These are phyloP conservation scores for Colletotrichum higginsianum DNA, from an alignment of 2,329 filamentous ascomycete species.

Conservation along the genomic window DNA sequence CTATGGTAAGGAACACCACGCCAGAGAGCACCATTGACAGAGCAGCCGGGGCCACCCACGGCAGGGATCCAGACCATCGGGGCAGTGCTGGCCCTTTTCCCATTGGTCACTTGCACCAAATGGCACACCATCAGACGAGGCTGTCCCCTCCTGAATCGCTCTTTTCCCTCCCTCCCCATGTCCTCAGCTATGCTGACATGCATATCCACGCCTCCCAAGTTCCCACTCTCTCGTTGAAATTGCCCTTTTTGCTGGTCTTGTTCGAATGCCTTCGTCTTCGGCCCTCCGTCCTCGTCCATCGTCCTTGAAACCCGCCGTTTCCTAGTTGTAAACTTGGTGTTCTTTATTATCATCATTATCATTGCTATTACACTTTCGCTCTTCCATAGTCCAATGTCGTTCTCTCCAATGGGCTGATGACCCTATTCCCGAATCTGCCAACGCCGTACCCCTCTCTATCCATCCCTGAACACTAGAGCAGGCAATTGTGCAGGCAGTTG, in stretches of 20 bases:
- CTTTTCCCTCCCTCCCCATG: conserved; percentile 7
- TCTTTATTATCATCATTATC: background rate
- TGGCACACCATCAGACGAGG: conserved; percentile 23
- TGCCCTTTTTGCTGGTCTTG: conserved; percentile 4
- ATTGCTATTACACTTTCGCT: background rate
- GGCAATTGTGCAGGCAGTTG: conserved; percentile 20
- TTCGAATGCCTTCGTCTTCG: conserved; percentile 22
- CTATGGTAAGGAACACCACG: conserved; percentile 29
- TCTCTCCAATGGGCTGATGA: conserved; percentile 32
- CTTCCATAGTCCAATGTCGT: background rate
- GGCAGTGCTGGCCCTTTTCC: background rate
- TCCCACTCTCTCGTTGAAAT: conserved; percentile 19
- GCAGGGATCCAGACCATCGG: conserved; percentile 27
- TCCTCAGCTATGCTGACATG: conserved; percentile 41
- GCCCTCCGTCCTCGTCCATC: conserved; percentile 6
- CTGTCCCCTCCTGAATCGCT: conserved; percentile 18
- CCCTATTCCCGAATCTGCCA: conserved; percentile 17
- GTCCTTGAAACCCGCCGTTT: background rate
- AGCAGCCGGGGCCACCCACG: conserved; percentile 29
- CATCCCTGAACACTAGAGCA: conserved; percentile 18
- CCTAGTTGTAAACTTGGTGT: conserved; percentile 1
- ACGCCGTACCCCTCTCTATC: conserved; percentile 24
- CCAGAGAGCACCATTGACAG: conserved; percentile 19
- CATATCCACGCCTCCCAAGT: conserved; percentile 33
- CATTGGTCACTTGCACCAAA: conserved; percentile 7